These are phyloP conservation scores for Clohesyomyces aquaticus DNA, from an alignment of 495 filamentous ascomycete species.

Conservation along the genomic window DNA sequence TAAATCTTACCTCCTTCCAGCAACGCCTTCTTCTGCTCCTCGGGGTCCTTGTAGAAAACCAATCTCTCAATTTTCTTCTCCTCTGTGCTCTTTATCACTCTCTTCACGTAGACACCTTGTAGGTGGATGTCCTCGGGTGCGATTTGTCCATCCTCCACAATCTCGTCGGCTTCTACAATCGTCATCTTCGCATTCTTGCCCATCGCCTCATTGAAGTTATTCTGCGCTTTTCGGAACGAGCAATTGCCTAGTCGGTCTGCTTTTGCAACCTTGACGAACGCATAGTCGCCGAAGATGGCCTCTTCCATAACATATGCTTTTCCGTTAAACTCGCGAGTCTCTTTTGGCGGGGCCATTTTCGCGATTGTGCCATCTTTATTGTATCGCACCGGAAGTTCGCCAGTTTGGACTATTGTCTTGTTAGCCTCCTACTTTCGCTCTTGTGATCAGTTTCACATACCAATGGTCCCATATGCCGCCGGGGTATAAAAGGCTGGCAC, in stretches of 20 bases:
- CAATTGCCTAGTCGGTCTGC: slow-evolving; percentile 92
- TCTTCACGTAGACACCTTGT: slow-evolving; percentile 89
- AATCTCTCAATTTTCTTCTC: slow-evolving; percentile 86
- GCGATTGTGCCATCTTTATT: slow-evolving; percentile 78
- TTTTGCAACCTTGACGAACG: slow-evolving; percentile 90
- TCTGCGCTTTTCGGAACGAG: slow-evolving; percentile 83
- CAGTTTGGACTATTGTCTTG: slow-evolving; percentile 79
- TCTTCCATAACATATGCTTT: slow-evolving; percentile 90
- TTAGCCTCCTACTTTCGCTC: slow-evolving; percentile 3
- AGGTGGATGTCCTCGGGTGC: slow-evolving; percentile 79
- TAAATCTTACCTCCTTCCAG: slow-evolving; percentile 60
- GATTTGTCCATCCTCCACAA: slow-evolving; percentile 85
- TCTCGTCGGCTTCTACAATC: slow-evolving; percentile 90
- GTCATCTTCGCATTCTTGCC: slow-evolving; percentile 87
- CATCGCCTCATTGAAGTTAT: slow-evolving; percentile 95
- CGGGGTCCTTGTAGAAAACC: slow-evolving; percentile 51
- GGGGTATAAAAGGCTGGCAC: slow-evolving; percentile 93
- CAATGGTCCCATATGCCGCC: slow-evolving; percentile 55
- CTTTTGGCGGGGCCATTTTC: slow-evolving; percentile 73
- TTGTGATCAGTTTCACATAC: slow-evolving; percentile 16
- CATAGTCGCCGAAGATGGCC: slow-evolving; percentile 84
- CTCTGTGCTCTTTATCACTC: slow-evolving; percentile 77
- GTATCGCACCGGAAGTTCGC: slow-evolving; percentile 78
- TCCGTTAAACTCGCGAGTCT: slow-evolving; percentile 86
- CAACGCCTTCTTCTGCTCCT: slow-evolving; percentile 38